These are phyloP conservation scores for Dentipellis sp. DNA, from an alignment of 768 basidiomycete genomes.

Conservation along the genomic window DNA sequence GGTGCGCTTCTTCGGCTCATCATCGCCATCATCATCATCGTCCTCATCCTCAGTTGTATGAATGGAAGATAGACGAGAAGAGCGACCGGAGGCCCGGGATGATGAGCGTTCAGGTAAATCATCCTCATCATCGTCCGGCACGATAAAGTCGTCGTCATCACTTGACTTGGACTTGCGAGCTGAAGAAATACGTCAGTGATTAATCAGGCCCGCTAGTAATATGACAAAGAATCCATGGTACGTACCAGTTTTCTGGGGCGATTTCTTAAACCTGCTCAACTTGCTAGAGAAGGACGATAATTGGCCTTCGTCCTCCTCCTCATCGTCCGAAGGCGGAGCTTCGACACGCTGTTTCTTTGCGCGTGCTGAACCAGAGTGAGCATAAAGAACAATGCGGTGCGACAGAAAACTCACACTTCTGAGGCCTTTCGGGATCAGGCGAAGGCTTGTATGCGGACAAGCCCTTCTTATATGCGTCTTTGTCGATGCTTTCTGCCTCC, in stretches of 20 bases:
- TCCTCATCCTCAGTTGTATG: slow-evolving; percentile 18
- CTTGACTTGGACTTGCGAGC: slow-evolving; percentile 33
- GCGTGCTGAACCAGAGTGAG: slow-evolving; percentile 25
- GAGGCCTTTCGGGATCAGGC: slow-evolving; percentile 2
- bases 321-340: slow-evolving; percentile 35
- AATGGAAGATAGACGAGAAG: slow-evolving; percentile 18
- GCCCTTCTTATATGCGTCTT: slow-evolving; percentile 1
- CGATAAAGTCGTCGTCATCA: slow-evolving; percentile 70
- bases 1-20: slow-evolving; percentile 23
- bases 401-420: neutral
- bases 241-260: slow-evolving; percentile 45
- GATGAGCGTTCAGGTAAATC: slow-evolving; percentile 27
- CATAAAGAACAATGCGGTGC: neutral
- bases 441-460: slow-evolving; percentile 13
- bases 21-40: slow-evolving; percentile 25
- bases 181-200: slow-evolving; percentile 14
- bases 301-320: slow-evolving; percentile 30
- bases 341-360: slow-evolving; percentile 57
- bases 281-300: slow-evolving; percentile 44
- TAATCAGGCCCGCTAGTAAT: neutral
- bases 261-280: slow-evolving; percentile 58
- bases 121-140: slow-evolving; percentile 44
- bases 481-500: slow-evolving; percentile 23
- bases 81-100: slow-evolving; percentile 43
- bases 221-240: slow-evolving; percentile 1